Evolutionary conservation across 805 yeast genomes (phyloP).

Genomic region (Starmerella ratchasimensis): DNA sequence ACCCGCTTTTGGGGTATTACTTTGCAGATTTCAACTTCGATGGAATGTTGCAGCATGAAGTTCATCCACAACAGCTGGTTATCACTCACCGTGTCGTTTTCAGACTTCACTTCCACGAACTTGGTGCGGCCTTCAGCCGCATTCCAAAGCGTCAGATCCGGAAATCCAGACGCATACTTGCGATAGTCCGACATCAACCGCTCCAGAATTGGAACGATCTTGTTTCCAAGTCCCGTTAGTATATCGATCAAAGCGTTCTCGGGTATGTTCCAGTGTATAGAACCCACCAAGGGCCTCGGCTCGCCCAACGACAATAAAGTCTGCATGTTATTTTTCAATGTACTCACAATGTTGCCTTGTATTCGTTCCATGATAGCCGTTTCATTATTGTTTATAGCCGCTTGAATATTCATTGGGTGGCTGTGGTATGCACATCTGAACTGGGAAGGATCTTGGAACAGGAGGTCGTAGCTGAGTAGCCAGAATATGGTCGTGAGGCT

Average conservation of each 20-base stretch:
- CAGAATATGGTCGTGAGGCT: slow-evolving; percentile 23
- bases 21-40: slow-evolving; percentile 26
- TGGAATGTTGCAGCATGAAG: slow-evolving; percentile 21
- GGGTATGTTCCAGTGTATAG: slow-evolving; percentile 24
- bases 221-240: slow-evolving; percentile 9
- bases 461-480: slow-evolving; percentile 24
- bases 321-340: not conserved
- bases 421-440: slow-evolving; percentile 27
- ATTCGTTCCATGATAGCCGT: slow-evolving; percentile 21
- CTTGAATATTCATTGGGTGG: slow-evolving; percentile 24
- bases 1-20: slow-evolving; percentile 7
- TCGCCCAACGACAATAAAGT: slow-evolving; percentile 7
- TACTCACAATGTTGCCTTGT: slow-evolving; percentile 6
- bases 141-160: slow-evolving; percentile 28
- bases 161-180: slow-evolving; percentile 25
- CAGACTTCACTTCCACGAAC: slow-evolving; percentile 29
- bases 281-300: slow-evolving; percentile 20
- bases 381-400: slow-evolving; percentile 19
- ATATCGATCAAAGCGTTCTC: slow-evolving; percentile 8
- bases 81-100: slow-evolving; percentile 28
- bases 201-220: slow-evolving; percentile 5
- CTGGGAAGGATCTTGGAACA: slow-evolving; percentile 22
- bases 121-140: slow-evolving; percentile 9
- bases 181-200: slow-evolving; percentile 18
- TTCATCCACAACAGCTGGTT: slow-evolving; percentile 29